Base-by-base conservation (phyloP, 148 eudicot species). In the Chenopodium suecicum region DNA sequence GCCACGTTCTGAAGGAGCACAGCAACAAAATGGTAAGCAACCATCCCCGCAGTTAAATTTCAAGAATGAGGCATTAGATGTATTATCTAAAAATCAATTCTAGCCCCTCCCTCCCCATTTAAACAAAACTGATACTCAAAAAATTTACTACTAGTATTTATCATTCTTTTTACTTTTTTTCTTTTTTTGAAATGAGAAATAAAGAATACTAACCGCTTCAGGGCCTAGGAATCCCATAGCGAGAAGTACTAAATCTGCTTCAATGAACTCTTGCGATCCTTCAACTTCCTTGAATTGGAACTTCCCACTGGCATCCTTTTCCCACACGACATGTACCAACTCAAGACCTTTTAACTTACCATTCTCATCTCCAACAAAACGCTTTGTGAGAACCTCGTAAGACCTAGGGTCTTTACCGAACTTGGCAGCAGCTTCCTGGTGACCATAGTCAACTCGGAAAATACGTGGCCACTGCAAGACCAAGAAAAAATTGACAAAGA, bases 171-270 rank as follows among this genome's bases (percentile, higher is more conserved):
- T 31, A 1, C 32, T 31, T 31, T 31, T 31, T 31, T 13, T 56
- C 4, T 5, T 13, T 29, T 48, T 47, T 2, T 22, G 14, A 31
- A 52, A 44, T 56, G 44, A 68, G 31, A 65, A 20, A 25, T 31
- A 67, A 22, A 75, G 74, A 84, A 81, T 74, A 88, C 99, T 88
- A 80, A 95, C 98, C 93, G 89, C 81, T 74, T 96, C 99, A 34
- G 99, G 99, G 72, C 99, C 99, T 22, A 96, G 95, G 88, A 96
- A 96, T n/a, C 99, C 99, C 99, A 96, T 96, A 79, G 99, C 99
- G 41, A 96, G 87, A 37, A 96, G 86, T 65, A 94, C 98, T 66
- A 96, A 80, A 81, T 96, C 99, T 1, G 98, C 94, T 85, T 87
- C 95, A 32, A 96, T 83, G 31, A 88, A 88, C 90, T 96, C 95